These are phyloP conservation scores for Thermoascus crustaceus DNA, from an alignment of 2,329 filamentous ascomycete species.

Conservation along the genomic window DNA sequence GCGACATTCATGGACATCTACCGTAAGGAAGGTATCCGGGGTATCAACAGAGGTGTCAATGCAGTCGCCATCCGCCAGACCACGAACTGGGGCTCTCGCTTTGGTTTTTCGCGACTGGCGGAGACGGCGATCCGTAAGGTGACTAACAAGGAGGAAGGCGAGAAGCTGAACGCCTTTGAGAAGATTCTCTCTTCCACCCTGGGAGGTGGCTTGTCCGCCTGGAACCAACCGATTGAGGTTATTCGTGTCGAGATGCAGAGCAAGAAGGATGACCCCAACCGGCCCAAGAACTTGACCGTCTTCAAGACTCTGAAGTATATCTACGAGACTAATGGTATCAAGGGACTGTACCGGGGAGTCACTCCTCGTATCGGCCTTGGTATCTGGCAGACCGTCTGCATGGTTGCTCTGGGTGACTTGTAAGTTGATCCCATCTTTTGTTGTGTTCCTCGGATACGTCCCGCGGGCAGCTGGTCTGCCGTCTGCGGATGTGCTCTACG, in stretches of 20 bases:
- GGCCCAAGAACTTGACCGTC: conserved; percentile 98
- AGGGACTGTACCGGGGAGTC: conserved; percentile 92
- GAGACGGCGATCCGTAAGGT: conserved; percentile 76
- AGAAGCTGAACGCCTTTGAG: conserved; percentile 71
- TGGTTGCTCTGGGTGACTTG: conserved; percentile 98
- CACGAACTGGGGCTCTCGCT: conserved; percentile 97
- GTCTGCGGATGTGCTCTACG: neutral
- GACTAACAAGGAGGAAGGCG: conserved; percentile 69
- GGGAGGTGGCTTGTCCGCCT: conserved; percentile 89
- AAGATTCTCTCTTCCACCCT: conserved; percentile 82
- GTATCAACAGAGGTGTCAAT: conserved; percentile 98
- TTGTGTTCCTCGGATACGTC: neutral
- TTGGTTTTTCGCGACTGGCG: conserved; percentile 84
- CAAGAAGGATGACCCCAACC: conserved; percentile 95
- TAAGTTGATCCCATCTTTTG: conserved; percentile 41
- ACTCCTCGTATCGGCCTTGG: conserved; percentile 87
- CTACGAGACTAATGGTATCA: conserved; percentile 78
- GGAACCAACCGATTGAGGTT: conserved; percentile 99
- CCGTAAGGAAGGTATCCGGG: conserved; percentile 81
- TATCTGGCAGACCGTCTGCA: conserved; percentile 99
- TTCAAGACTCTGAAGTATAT: conserved; percentile 77
- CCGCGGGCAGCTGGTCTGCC: neutral
- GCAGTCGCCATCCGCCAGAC: conserved; percentile 97
- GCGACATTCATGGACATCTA: conserved; percentile 97
- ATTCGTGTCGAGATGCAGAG: conserved; percentile 99